Conservation (phyloP, 2,329 filamentous ascomycete species). For the Rhinocladiella mackenziei region DNA sequence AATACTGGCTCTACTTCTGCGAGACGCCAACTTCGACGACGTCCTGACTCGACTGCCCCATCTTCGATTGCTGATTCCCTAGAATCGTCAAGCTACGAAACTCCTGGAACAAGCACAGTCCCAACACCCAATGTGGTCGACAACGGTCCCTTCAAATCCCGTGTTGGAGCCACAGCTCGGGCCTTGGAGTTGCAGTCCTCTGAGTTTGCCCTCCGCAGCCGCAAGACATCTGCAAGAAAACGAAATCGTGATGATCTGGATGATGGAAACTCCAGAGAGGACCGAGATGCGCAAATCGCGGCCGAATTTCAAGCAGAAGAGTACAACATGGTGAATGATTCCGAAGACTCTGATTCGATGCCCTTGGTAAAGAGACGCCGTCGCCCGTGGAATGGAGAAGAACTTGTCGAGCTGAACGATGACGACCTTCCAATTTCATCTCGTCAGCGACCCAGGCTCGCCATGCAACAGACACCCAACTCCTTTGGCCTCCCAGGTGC, state of each 20-base stretch:
- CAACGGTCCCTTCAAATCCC: slow-evolving; percentile 9
- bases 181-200: slow-evolving; percentile 44
- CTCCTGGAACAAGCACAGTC: slow-evolving; percentile 58
- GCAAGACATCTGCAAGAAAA: slow-evolving; percentile 30
- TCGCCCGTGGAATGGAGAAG: slow-evolving; percentile 5
- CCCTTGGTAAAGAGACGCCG: slow-evolving; percentile 18
- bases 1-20: slow-evolving; percentile 3
- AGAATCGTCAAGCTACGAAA: slow-evolving; percentile 52
- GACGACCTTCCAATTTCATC: slow-evolving; percentile 20
- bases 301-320: slow-evolving; percentile 55
- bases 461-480: slow-evolving; percentile 1
- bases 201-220: slow-evolving; percentile 48
- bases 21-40: not conserved
- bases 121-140: slow-evolving; percentile 48
- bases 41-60: slow-evolving; percentile 37
- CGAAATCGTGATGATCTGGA: slow-evolving; percentile 46
- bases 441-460: slow-evolving; percentile 6
- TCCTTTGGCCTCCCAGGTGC: not conserved
- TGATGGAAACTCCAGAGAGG: slow-evolving; percentile 36
- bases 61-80: slow-evolving; percentile 40
- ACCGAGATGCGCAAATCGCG: slow-evolving; percentile 52
- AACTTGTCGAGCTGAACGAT: slow-evolving; percentile 15
- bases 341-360: slow-evolving; percentile 18
- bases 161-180: slow-evolving; percentile 44
- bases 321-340: slow-evolving; percentile 35